Evolutionary conservation across 2,329 filamentous ascomycete genomes (phyloP), one percentile per base, ranked within the genome.

Genomic region (Cercospora janseana): DNA sequence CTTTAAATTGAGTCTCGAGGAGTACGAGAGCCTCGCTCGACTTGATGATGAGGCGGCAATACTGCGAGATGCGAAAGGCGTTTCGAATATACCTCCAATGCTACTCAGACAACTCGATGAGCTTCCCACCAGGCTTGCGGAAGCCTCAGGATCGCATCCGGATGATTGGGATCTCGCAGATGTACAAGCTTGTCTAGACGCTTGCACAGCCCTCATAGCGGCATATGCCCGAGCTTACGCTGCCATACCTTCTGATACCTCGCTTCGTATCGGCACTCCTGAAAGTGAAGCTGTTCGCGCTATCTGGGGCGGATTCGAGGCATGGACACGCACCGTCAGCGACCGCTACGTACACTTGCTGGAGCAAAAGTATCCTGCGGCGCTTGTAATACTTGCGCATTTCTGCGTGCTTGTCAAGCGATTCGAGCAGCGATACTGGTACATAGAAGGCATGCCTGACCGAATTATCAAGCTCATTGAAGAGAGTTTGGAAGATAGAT

Each of bases 331-430:
- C 7, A 42, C 37, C 23, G 37, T 51, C 23, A 46, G 48, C 6
- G 52, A 54, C 12, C 48, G 34, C 27, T 54, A 38, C 26, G 32
- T 48, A 3, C n/a, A 26, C 8, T 24, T 54, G 6, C n/a, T 51
- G n/a, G 47, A 51, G 15, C 18, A 51, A 16, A 28, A 40, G 1
- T 26, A 38, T 12, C 31, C 23, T 6, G 29, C 48, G 0, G 52
- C 52, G 4, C 47, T 54, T 7, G 26, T 54, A 13, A 44, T 54
- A 4, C 44, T 49, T n/a, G 46, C 49, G 6, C 49, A 52, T 13
- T 52, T 45, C 20, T 41, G 31, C 24, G 42, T 51, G n/a, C 35
- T 51, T 9, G 26, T 51, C 20, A 40, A 46, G 23, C 32, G 49
- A 3, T 51, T 46, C 15, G 42, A 46, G 13, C 26, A 46, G 13